Evolutionary conservation across 306 rosid species (phyloP).

Genomic region (Quercus dentata): DNA sequence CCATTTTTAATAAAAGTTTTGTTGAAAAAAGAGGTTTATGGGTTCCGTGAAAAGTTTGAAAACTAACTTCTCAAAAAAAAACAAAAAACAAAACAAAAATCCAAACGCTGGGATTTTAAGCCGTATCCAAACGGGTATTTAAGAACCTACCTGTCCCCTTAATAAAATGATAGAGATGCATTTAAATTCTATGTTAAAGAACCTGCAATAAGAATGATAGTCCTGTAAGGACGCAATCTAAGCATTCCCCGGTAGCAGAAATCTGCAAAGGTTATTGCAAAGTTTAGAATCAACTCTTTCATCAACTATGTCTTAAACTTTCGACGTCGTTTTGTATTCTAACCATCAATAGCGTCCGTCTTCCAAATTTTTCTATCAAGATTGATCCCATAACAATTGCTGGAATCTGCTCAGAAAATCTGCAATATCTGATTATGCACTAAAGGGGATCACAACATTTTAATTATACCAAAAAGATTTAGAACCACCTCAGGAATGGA

Average conservation of each 20-base stretch:
- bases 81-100: no score
- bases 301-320: background rate
- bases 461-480: background rate
- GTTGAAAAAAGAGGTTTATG: no score
- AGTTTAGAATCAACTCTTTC: background rate
- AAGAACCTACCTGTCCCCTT: no score
- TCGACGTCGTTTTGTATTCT: background rate
- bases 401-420: background rate
- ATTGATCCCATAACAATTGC: background rate
- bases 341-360: conserved; percentile 25
- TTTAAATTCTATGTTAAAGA: background rate
- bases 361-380: conserved; percentile 15
- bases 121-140: no score
- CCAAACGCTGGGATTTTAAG: no score
- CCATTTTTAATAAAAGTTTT: no score
- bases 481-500: background rate
- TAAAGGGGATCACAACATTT: background rate
- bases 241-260: conserved; percentile 9
- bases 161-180: no score
- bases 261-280: background rate
- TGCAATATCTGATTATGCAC: no score
- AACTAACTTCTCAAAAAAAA: no score
- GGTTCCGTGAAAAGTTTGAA: no score
- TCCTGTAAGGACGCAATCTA: conserved; percentile 1
- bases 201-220: conserved; percentile 15